These are phyloP conservation scores for Lactarius indigo DNA, from an alignment of 768 basidiomycete genomes.

Conservation along the genomic window DNA sequence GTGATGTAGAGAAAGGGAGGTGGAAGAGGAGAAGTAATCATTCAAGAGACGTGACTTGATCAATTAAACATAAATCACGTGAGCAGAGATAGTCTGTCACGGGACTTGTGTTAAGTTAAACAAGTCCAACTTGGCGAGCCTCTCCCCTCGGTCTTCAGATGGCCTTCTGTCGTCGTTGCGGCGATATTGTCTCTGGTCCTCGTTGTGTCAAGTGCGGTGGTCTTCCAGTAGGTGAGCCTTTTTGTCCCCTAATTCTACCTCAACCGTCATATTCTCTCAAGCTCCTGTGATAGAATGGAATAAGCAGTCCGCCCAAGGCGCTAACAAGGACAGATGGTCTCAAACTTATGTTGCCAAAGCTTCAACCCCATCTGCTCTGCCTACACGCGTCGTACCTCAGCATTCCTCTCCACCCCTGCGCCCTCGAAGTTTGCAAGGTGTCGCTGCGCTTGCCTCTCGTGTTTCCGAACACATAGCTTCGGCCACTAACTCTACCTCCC, in stretches of 20 bases:
- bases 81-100: neutral
- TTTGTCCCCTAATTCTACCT: neutral
- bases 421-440: conserved; percentile 39
- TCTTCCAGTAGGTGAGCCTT: conserved; percentile 64
- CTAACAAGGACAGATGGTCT: conserved; percentile 68
- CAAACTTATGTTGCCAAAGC: conserved; percentile 68
- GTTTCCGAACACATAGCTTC: conserved; percentile 59
- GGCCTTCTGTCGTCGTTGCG: conserved; percentile 85
- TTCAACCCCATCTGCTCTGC: conserved; percentile 40
- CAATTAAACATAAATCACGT: conserved; percentile 12
- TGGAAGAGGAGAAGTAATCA: neutral
- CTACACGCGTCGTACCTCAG: conserved; percentile 26
- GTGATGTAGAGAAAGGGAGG: neutral
- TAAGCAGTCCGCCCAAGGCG: conserved; percentile 39
- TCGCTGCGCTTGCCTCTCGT: conserved; percentile 42
- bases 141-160: conserved; percentile 35
- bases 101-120: neutral
- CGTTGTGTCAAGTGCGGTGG: conserved; percentile 78
- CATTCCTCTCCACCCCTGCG: conserved; percentile 38
- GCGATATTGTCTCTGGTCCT: conserved; percentile 68
- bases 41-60: conserved; percentile 9
- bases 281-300: conserved; percentile 72
- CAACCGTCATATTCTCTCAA: conserved; percentile 29
- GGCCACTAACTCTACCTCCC: conserved; percentile 45
- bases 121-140: conserved; percentile 13